A percentile compares a stretch with the other conserved stretches of the same genome.
Evolutionary conservation across 2,329 filamentous ascomycete species (phyloP).

Genomic region (Colletotrichum orchidophilum): DNA sequence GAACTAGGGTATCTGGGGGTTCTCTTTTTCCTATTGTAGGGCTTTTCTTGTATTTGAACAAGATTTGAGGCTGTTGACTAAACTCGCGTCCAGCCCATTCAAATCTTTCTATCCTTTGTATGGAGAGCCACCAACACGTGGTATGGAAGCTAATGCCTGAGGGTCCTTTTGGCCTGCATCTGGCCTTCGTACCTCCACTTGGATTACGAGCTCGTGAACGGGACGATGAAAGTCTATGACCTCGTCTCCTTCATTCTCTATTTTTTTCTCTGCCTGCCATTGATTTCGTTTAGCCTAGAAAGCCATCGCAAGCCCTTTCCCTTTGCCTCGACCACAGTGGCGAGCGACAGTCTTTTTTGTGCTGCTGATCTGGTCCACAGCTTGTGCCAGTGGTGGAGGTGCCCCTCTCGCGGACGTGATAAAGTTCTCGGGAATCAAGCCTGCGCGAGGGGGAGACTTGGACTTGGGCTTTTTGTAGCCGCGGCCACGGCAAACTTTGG

Average conservation of each 20-base stretch:
- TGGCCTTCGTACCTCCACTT: conserved; percentile 33
- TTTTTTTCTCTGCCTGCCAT: conserved; percentile 33
- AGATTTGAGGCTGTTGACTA: neutral
- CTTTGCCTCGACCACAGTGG: conserved; percentile 29
- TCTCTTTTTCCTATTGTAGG: conserved; percentile 35
- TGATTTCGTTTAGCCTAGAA: conserved; percentile 36
- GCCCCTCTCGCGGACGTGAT: conserved; percentile 33
- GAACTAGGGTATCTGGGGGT: conserved; percentile 37
- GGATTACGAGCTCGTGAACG: conserved; percentile 15
- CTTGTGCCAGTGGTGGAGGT: conserved; percentile 38
- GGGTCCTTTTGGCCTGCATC: conserved; percentile 30
- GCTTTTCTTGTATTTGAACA: too few species aligned
- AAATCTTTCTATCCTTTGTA: conserved; percentile 34
- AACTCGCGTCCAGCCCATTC: neutral
- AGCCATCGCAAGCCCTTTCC: conserved; percentile 36
- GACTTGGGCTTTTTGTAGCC: conserved; percentile 33
- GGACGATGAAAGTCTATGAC: conserved; percentile 28
- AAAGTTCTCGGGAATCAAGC: conserved; percentile 25
- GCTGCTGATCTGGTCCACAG: conserved; percentile 39
- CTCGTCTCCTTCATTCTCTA: conserved; percentile 35
- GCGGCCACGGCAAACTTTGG: neutral
- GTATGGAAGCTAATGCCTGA: conserved; percentile 36
- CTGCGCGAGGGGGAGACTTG: conserved; percentile 28
- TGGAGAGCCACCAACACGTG: conserved; percentile 37
- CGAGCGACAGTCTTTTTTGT: conserved; percentile 39